These are phyloP conservation scores for Aspergillus bridgeri DNA, from an alignment of 495 filamentous ascomycete species.

Conservation along the genomic window DNA sequence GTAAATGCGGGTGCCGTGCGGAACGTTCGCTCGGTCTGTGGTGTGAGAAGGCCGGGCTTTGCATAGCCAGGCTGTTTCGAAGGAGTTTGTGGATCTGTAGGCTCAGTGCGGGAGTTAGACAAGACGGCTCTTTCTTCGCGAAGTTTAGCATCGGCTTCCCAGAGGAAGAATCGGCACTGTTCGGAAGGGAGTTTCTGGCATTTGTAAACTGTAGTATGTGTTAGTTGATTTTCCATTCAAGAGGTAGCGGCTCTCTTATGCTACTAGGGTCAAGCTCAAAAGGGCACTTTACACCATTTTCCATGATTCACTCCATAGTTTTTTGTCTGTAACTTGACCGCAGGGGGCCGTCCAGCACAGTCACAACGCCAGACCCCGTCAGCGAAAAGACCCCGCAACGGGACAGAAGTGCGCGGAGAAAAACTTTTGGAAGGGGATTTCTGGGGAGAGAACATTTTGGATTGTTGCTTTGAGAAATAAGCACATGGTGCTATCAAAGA, in stretches of 20 bases:
- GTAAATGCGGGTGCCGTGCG: slow-evolving; percentile 8
- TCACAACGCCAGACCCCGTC: slow-evolving; percentile 62
- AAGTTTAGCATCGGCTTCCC: slow-evolving; percentile 56
- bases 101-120: slow-evolving; percentile 49
- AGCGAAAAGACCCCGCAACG: slow-evolving; percentile 52
- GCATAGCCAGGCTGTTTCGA: slow-evolving; percentile 12
- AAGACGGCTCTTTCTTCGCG: slow-evolving; percentile 52
- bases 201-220: slow-evolving; percentile 50
- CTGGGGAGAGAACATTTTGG: slow-evolving; percentile 20
- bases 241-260: neutral
- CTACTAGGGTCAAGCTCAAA: neutral
- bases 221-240: slow-evolving; percentile 2
- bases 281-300: slow-evolving; percentile 45
- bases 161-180: slow-evolving; percentile 70
- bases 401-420: slow-evolving; percentile 30
- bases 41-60: slow-evolving; percentile 32
- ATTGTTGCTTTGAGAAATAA: neutral
- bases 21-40: slow-evolving; percentile 29
- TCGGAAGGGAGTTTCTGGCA: slow-evolving; percentile 53
- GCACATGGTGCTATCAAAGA: neutral
- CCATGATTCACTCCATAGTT: slow-evolving; percentile 66
- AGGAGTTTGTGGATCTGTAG: slow-evolving; percentile 23
- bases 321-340: slow-evolving; percentile 57
- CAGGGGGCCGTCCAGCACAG: slow-evolving; percentile 60
- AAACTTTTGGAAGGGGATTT: slow-evolving; percentile 11